Evolutionary conservation across 768 basidiomycete species (phyloP).

Genomic region (Psilocybe cubensis): DNA sequence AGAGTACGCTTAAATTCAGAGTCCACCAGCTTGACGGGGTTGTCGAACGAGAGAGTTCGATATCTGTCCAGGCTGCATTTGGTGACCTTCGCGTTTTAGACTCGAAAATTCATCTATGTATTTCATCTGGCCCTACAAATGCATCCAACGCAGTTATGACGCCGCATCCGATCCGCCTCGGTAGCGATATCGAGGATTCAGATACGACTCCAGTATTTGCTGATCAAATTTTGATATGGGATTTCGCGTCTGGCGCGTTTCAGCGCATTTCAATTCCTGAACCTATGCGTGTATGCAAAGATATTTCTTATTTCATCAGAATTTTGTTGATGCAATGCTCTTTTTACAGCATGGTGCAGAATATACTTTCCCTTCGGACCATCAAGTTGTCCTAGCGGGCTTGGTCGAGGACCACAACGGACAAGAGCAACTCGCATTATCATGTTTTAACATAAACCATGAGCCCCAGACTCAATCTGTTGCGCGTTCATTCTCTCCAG

Average conservation of each 20-base stretch:
- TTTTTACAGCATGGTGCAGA: conserved; percentile 9
- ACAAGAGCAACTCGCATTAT: conserved; percentile 13
- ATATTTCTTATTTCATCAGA: neutral
- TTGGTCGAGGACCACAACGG: conserved; percentile 10
- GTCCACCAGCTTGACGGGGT: conserved; percentile 12
- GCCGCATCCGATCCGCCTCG: conserved; percentile 5
- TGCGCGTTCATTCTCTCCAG: conserved; percentile 14
- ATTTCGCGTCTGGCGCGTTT: conserved; percentile 12
- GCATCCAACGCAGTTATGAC: conserved; percentile 8
- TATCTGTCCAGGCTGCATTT: conserved; percentile 14
- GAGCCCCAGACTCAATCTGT: conserved; percentile 3
- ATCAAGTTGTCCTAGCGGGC: conserved; percentile 12
- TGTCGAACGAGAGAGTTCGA: conserved; percentile 9
- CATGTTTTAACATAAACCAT: conserved; percentile 8
- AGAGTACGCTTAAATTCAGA: conserved; percentile 11
- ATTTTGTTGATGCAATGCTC: neutral
- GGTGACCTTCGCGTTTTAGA: conserved; percentile 16
- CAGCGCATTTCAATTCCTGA: conserved; percentile 12
- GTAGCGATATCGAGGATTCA: conserved; percentile 12
- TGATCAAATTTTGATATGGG: conserved; percentile 18
- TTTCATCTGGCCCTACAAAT: conserved; percentile 15
- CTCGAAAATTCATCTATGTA: conserved; percentile 10
- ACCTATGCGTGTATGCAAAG: conserved; percentile 9
- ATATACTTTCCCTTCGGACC: conserved; percentile 6
- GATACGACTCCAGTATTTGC: conserved; percentile 7